A percentile compares a stretch with the other conserved stretches of the same genome.
These are phyloP conservation scores for Solanum dulcamara DNA, from an alignment of 257 asterid genomes.

Conservation along the genomic window DNA sequence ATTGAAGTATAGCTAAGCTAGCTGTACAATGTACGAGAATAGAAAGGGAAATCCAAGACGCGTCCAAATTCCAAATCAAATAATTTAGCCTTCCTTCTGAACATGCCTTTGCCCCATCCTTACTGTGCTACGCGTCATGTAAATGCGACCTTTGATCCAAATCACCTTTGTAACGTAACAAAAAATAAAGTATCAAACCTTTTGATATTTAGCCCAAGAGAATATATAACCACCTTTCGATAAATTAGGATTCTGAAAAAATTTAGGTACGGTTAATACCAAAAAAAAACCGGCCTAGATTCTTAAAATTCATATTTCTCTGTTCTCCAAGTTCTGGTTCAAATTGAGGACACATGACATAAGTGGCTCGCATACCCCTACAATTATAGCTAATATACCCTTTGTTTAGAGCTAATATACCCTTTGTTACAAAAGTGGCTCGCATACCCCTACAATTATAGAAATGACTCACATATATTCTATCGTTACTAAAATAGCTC, in stretches of 20 bases:
- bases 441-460: too few relatives aligned
- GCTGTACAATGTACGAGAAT: constrained; percentile 24
- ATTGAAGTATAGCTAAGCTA: neutral
- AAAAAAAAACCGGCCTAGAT: neutral
- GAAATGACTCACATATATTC: too few relatives aligned
- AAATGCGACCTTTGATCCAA: neutral
- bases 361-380: too few relatives aligned
- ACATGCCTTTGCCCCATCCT: neutral
- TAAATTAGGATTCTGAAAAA: neutral
- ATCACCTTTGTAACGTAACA: neutral
- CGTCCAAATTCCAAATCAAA: neutral
- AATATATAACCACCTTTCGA: neutral
- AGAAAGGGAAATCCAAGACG: neutral
- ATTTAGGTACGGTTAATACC: neutral
- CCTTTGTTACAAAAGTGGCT: too few relatives aligned
- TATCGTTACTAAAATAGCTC: too few relatives aligned
- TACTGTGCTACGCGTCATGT: neutral
- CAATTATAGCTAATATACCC: too few relatives aligned
- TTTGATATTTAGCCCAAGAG: neutral
- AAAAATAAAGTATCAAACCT: neutral
- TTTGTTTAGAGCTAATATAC: too few relatives aligned
- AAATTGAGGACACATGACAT: neutral
- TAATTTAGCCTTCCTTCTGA: neutral
- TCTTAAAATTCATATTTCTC: neutral
- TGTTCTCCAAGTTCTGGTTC: neutral